These are phyloP conservation scores for Carex sylvatica DNA, from an alignment of 202 grass and related monocot species.

Conservation along the genomic window DNA sequence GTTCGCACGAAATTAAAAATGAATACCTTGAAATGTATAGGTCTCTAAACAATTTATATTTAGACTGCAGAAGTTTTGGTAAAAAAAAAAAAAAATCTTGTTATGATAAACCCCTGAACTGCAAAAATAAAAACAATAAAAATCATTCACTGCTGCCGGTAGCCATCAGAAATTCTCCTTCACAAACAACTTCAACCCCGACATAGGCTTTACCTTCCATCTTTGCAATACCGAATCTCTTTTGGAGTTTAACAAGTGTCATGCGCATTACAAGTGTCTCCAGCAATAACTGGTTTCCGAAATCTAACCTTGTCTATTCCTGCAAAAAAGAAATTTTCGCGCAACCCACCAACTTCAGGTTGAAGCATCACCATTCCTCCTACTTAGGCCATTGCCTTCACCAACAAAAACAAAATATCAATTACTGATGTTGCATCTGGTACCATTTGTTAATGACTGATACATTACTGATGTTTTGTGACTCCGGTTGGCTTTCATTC, in stretches of 20 bases:
- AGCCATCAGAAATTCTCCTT: constrained; percentile 78
- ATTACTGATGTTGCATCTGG: not conserved
- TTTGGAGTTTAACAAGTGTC: constrained; percentile 74
- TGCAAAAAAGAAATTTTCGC: constrained; percentile 92
- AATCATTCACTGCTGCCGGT: constrained; percentile 41
- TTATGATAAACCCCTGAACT: not conserved
- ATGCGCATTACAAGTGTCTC: constrained; percentile 87
- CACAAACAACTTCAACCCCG: constrained; percentile 66
- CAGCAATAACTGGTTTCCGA: constrained; percentile 86
- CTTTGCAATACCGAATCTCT: constrained; percentile 77
- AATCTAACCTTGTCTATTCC: constrained; percentile 95
- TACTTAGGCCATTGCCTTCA: constrained; percentile 90
- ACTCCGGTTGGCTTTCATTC: too few species aligned
- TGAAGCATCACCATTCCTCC: constrained; percentile 87
- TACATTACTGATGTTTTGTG: not conserved
- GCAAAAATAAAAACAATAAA: not conserved
- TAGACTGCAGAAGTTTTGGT: not conserved
- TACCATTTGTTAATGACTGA: not conserved
- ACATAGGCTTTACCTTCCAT: constrained; percentile 92
- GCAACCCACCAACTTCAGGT: constrained; percentile 79
- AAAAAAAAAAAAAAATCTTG: not conserved
- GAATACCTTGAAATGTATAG: constrained; percentile 1
- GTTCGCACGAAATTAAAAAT: not conserved
- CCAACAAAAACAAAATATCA: constrained; percentile 11
- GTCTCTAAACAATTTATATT: constrained; percentile 5